phyloP scores from a whole-genome alignment of 129 eudicot genomes.

The Saussurea involucrata region DNA sequence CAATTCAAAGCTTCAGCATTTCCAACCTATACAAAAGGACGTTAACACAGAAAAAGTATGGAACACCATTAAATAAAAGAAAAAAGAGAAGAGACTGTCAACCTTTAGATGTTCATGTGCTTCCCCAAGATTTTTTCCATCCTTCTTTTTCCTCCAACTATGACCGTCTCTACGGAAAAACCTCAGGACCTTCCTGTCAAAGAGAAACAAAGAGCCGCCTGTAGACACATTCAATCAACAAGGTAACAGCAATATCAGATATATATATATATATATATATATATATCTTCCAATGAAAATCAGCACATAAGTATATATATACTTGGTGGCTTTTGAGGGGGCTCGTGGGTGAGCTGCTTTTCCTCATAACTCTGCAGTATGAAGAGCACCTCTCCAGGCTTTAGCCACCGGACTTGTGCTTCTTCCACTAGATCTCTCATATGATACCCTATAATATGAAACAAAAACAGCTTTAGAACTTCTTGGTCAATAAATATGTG shows the following conservation, averaged over 20 bases:
- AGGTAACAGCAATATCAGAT: neutral
- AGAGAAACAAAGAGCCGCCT: conserved; percentile 12
- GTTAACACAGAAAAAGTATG: neutral
- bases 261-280: neutral
- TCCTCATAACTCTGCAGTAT: conserved; percentile 54
- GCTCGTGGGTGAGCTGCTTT: conserved; percentile 43
- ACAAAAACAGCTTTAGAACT: neutral
- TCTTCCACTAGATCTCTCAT: conserved; percentile 50
- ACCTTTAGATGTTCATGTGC: conserved; percentile 97
- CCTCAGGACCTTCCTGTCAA: conserved; percentile 81
- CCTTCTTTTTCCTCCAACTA: conserved; percentile 87
- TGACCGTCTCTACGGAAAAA: conserved; percentile 93
- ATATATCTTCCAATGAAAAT: neutral
- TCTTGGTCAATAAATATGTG: neutral
- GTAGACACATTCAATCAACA: neutral
- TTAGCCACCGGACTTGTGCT: conserved; percentile 70
- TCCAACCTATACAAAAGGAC: conserved; percentile 67
- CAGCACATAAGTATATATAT: neutral
- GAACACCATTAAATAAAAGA: neutral
- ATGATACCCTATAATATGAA: conserved; percentile 44
- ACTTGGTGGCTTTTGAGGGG: conserved; percentile 67
- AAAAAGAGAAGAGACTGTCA: neutral
- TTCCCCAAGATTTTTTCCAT: conserved; percentile 89
- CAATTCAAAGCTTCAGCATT: conserved; percentile 87
- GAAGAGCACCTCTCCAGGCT: conserved; percentile 66